Base-by-base conservation (phyloP, 2,329 filamentous ascomycete species). In the Myriosclerotinia scirpicola region DNA sequence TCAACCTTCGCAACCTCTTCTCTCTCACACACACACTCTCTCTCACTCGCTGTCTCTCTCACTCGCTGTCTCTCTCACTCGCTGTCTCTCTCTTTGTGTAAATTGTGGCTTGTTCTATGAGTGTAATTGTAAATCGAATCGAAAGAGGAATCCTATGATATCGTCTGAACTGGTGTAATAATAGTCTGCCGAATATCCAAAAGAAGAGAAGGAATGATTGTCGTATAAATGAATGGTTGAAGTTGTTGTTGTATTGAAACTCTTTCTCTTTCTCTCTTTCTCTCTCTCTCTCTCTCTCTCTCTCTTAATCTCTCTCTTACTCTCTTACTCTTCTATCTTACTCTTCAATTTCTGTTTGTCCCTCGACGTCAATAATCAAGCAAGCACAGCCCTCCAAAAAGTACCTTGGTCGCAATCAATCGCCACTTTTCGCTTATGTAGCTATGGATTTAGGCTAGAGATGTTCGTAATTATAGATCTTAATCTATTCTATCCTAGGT, bases 341-440 rank as follows among this genome's bases (percentile, higher is more conserved):
- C 26, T 55, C 30, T 34, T 34, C 30, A 34, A 34, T 34, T 34
- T 34, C 30, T 34, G 30, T 34, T 34, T 34, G 30, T 34, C 30
- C 30, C 30, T 34, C 30, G 30, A 34, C 26, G 2, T 26, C 26
- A 26, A 26, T 3, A 26, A 26, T 2, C 26, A 26, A 26, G 26
- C 62, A n/a, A 64, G 61, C 61, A 64, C 61, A 64, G 61, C 61
- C 61, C 22, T 64, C 55, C 17, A 59, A 30, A 40, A 40, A 59
- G 22, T 46, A 34, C 38, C n/a, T 22, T 22, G 30, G 50, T 44
- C 55, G 44, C 44, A 65, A 40, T 65, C 53, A 65, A 48, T 61
- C 54, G 64, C 64, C 64, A 65, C 64, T 65, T 65, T 65, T 61
- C 64, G 64, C 64, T 65, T 65, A 65, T 61, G 46, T 34, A 61